Base-by-base conservation (phyloP, 805 yeast genomes). In the Trichomonascus vanleenenianus region DNA sequence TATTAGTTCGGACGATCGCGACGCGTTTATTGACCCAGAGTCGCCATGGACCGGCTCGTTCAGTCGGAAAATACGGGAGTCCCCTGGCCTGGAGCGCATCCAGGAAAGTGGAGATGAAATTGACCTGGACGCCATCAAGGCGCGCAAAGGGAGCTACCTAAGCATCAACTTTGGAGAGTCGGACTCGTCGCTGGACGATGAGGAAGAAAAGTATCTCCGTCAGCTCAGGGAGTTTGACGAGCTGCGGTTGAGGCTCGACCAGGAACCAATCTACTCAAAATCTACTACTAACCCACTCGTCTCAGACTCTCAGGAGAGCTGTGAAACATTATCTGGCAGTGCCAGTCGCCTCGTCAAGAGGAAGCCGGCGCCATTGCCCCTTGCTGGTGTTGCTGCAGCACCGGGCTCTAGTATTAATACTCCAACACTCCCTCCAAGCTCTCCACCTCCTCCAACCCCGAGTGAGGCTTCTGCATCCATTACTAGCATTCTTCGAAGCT, bases 11-110 rank as follows among this genome's bases (percentile, higher is more conserved):
- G 43, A 40, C 14, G 41, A 39, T 15, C 35, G 35, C 7, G 41
- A 39, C 16, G 41, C 41, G 16, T 39, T 39, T 15, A n/a, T 22
- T 11, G 41, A 39, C 4, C 41, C 41, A n/a, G 41, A 38, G 19
- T 38, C 35, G 8, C 45, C 40, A 14, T 42, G 38, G 39, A 14
- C 16, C 4, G 16, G 38, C 22, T 34, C 38, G 12, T 14, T 18
- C 11, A 15, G 14, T 14, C 38, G 38, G 10, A 18, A 34, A n/a
- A 11, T 14, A 4, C 11, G 22, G 9, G 20, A 14, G 16, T 10
- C 20, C 19, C 12, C 14, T 3, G 5, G 6, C 12, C 12, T 14
- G 10, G 38, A 34, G 12, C 8, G 27, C 27, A 22, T 22, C 27
- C 27, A 22, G 27, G 27, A 22, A 22, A 22, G 27, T 22, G 27